Evolutionary conservation across 331 rosid species (phyloP).

Genomic region (Malus hybrid): DNA sequence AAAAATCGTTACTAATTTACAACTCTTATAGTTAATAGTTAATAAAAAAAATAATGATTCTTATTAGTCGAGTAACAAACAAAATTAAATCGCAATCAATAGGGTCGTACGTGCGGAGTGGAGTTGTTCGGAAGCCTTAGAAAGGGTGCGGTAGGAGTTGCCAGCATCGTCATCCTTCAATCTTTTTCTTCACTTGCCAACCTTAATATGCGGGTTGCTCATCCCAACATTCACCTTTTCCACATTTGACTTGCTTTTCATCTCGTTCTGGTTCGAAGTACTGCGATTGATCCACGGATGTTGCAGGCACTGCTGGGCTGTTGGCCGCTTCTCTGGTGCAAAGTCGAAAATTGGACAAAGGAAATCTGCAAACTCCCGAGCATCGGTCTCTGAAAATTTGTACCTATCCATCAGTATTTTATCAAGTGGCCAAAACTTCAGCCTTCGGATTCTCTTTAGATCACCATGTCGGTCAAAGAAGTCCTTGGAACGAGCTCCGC

Average conservation of each 20-base stretch:
- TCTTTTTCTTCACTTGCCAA: conserved; percentile 58
- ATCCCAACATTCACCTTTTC: conserved; percentile 61
- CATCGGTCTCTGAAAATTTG: conserved; percentile 63
- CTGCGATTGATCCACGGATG: conserved; percentile 66
- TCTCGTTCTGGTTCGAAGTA: conserved; percentile 33
- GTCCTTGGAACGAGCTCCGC: conserved; percentile 82
- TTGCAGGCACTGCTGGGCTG: conserved; percentile 74
- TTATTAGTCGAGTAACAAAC: conserved; percentile 25
- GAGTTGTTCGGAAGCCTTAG: conserved; percentile 7
- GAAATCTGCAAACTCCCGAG: conserved; percentile 63
- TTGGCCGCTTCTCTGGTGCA: conserved; percentile 85
- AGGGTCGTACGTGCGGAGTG: conserved; percentile 16
- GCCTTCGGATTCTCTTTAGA: conserved; percentile 91
- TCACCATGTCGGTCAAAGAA: conserved; percentile 93
- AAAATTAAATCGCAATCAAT: conserved; percentile 37
- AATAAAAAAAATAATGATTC: conserved; percentile 27
- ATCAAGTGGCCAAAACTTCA: conserved; percentile 72
- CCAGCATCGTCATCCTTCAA: conserved; percentile 3
- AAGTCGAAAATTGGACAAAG: conserved; percentile 70
- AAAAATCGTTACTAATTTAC: conserved; percentile 55
- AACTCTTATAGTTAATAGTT: conserved; percentile 35
- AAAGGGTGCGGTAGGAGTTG: conserved; percentile 2
- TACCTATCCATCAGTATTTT: conserved; percentile 63
- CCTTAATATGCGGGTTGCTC: conserved; percentile 64
- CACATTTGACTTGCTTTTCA: conserved; percentile 28